These are phyloP conservation scores for Avena insularis DNA, from an alignment of 176 grass and related monocot species.

Conservation along the genomic window DNA sequence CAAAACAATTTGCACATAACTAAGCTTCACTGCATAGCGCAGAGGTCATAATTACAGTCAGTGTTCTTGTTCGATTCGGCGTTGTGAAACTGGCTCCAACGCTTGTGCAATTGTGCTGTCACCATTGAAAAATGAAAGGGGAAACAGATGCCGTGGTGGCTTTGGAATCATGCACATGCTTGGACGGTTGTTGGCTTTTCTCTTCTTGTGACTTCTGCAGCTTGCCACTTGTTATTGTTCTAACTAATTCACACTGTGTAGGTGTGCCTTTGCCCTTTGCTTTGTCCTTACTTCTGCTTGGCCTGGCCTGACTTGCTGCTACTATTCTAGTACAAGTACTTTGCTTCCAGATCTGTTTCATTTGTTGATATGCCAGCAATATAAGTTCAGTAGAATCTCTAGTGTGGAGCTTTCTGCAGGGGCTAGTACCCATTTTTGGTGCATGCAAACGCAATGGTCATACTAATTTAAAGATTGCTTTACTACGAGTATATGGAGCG, in stretches of 20 bases:
- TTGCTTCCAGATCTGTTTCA: slow-evolving; percentile 43
- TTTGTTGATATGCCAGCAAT: slow-evolving; percentile 25
- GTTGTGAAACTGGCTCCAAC: slow-evolving; percentile 13
- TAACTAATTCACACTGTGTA: background rate
- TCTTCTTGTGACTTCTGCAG: slow-evolving; percentile 41
- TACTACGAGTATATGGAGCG: background rate
- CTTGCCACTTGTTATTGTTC: slow-evolving; percentile 14
- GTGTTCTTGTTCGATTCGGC: background rate
- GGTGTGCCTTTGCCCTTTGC: slow-evolving; percentile 50
- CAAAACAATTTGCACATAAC: background rate
- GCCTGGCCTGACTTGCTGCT: slow-evolving; percentile 29
- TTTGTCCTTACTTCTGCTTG: slow-evolving; percentile 38
- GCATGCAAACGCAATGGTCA: background rate
- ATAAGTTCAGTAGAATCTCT: slow-evolving; percentile 14
- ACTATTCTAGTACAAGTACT: slow-evolving; percentile 30
- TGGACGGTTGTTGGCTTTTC: slow-evolving; percentile 44
- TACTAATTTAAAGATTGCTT: background rate
- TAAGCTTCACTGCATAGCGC: background rate
- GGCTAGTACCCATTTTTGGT: slow-evolving; percentile 2
- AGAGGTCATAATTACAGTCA: background rate
- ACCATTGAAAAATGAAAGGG: background rate
- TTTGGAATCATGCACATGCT: slow-evolving; percentile 57
- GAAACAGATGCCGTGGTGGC: slow-evolving; percentile 3
- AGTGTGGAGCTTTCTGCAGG: slow-evolving; percentile 40
- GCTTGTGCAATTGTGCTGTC: slow-evolving; percentile 32